Evolutionary conservation across 2,329 filamentous ascomycete species (phyloP).

Genomic region (Cercospora sp.): DNA sequence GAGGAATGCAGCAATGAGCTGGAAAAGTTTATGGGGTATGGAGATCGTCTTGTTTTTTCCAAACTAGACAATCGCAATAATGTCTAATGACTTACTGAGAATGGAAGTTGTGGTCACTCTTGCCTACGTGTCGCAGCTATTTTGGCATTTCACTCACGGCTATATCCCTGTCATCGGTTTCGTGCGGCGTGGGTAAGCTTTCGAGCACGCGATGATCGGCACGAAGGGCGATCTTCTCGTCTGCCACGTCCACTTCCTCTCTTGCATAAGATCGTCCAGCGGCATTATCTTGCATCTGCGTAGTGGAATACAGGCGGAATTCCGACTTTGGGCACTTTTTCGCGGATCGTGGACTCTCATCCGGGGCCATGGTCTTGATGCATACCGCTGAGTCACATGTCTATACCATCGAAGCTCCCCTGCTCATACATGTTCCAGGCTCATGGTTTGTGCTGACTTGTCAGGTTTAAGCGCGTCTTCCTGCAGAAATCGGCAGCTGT

Average conservation of each 20-base stretch:
- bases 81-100: not conserved
- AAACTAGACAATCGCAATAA: not conserved
- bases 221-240: not conserved
- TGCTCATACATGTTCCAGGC: not conserved
- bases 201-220: conserved; percentile 1
- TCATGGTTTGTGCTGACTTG: not conserved
- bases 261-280: not conserved
- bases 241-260: not conserved
- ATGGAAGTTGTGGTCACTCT: not conserved
- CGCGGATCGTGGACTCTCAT: not conserved
- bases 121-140: not conserved
- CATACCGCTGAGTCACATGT: not conserved
- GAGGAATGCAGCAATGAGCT: not conserved
- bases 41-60: not conserved
- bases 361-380: not conserved
- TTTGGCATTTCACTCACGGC: not conserved
- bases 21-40: not conserved
- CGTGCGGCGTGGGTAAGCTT: not conserved
- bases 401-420: not conserved
- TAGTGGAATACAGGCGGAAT: not conserved
- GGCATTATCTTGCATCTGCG: not conserved
- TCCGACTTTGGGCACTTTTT: not conserved
- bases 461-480: not conserved
- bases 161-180: not conserved
- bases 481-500: not conserved